Evolutionary conservation across 768 basidiomycete genomes (phyloP).

Genomic region (Kondoa malvinella): DNA sequence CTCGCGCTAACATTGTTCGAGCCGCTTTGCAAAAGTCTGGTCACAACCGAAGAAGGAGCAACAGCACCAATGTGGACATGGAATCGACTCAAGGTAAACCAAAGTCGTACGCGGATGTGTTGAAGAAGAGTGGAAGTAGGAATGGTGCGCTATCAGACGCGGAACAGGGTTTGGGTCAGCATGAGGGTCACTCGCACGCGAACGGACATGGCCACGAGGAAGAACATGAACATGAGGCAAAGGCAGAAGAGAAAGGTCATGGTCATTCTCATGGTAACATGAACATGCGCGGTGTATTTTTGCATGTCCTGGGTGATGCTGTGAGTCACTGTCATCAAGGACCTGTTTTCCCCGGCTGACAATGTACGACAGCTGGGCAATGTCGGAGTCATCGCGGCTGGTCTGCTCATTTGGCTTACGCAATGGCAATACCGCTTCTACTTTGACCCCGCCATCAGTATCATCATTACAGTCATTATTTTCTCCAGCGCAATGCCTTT

Average conservation of each 20-base stretch:
- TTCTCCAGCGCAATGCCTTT: conserved; percentile 88
- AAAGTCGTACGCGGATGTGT: background rate
- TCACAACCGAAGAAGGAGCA: background rate
- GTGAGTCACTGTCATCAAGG: conserved; percentile 23
- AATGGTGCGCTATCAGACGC: background rate
- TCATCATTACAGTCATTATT: conserved; percentile 89
- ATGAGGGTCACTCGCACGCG: conserved; percentile 22
- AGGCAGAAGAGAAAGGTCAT: conserved; percentile 33
- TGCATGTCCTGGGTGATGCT: conserved; percentile 93
- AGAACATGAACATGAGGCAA: conserved; percentile 18
- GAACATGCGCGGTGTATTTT: conserved; percentile 92
- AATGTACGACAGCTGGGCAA: conserved; percentile 49
- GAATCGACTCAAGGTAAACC: background rate
- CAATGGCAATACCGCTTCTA: conserved; percentile 72
- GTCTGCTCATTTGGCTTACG: conserved; percentile 82
- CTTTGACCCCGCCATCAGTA: conserved; percentile 79
- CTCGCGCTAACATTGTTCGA: background rate
- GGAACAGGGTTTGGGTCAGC: background rate
- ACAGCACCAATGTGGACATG: background rate
- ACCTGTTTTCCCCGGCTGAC: conserved; percentile 7
- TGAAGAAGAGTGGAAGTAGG: background rate
- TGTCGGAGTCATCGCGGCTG: conserved; percentile 89
- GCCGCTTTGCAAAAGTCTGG: background rate
- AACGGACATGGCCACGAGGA: conserved; percentile 16
- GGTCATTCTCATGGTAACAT: conserved; percentile 46